Evolutionary conservation across 106 monocot species (phyloP).

Genomic region (Platanthera guangdongensis): DNA sequence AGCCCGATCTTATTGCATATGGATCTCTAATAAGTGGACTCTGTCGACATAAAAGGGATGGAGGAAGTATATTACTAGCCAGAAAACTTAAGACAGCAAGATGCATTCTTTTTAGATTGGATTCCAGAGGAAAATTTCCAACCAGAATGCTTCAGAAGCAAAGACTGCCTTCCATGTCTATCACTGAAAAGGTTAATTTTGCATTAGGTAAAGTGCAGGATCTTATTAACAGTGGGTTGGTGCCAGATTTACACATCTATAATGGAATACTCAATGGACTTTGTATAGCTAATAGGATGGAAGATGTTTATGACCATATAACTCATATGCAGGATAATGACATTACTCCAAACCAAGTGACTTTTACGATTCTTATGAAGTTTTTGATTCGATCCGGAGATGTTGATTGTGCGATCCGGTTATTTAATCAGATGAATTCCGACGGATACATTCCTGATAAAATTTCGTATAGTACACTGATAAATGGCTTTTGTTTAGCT

Average conservation of each 20-base stretch:
- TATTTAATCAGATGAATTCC: conserved; percentile 35
- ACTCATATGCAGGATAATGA: conserved; percentile 20
- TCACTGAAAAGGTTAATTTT: conserved; percentile 16
- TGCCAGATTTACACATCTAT: conserved; percentile 39
- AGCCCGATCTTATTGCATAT: conserved; percentile 37
- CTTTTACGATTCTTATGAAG: conserved; percentile 33
- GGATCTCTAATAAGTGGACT: conserved; percentile 32
- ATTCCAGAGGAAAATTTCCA: conserved; percentile 9
- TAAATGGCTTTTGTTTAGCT: conserved; percentile 17
- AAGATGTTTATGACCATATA: conserved; percentile 30
- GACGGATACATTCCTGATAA: conserved; percentile 19
- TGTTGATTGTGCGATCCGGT: conserved; percentile 13
- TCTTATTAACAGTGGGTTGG: conserved; percentile 19
- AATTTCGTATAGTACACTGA: conserved; percentile 20
- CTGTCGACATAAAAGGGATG: conserved; percentile 17
- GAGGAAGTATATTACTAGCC: conserved; percentile 4
- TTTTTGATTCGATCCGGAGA: conserved; percentile 19
- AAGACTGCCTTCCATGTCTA: conserved; percentile 6
- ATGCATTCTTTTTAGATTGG: conserved; percentile 20
- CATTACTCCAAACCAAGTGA: conserved; percentile 29
- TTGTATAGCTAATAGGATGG: conserved; percentile 28
- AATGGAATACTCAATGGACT: conserved; percentile 38
- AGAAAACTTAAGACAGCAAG: conserved; percentile 23
- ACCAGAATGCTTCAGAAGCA: background rate
- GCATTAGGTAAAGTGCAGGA: conserved; percentile 18